phyloP scores from a whole-genome alignment of 2,329 filamentous ascomycete species.

The Thermoascus crustaceus region DNA sequence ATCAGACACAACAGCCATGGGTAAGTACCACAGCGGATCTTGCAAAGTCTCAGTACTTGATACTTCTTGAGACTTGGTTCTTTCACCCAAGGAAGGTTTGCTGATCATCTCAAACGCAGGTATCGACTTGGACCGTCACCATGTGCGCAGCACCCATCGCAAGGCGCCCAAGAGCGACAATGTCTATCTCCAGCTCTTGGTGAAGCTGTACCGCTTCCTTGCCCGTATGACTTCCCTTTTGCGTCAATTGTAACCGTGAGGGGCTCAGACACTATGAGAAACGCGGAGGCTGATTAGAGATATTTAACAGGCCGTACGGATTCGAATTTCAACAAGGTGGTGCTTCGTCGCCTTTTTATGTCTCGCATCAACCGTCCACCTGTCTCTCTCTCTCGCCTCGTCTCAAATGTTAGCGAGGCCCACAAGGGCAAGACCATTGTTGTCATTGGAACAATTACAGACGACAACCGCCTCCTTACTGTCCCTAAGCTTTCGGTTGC shows the following conservation, averaged over 20 bases:
- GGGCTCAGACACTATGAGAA: slow-evolving; percentile 7
- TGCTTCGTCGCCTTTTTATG: slow-evolving; percentile 96
- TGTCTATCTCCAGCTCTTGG: slow-evolving; percentile 92
- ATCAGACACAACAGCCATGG: slow-evolving; percentile 37
- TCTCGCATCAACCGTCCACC: slow-evolving; percentile 97
- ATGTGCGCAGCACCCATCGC: slow-evolving; percentile 65
- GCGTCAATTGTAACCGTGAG: slow-evolving; percentile 7
- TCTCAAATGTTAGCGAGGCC: slow-evolving; percentile 53
- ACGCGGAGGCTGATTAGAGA: slow-evolving; percentile 13
- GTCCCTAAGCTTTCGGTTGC: slow-evolving; percentile 90
- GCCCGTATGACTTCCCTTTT: slow-evolving; percentile 55
- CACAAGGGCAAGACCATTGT: slow-evolving; percentile 71
- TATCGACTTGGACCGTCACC: slow-evolving; percentile 54
- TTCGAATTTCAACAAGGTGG: slow-evolving; percentile 95
- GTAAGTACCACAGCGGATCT: slow-evolving; percentile 19
- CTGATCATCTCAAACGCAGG: slow-evolving; percentile 22
- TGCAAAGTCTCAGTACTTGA: background rate
- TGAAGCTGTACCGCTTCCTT: slow-evolving; percentile 97
- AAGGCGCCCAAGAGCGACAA: slow-evolving; percentile 97
- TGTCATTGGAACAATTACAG: slow-evolving; percentile 88
- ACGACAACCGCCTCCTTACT: slow-evolving; percentile 88
- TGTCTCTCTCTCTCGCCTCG: slow-evolving; percentile 88
- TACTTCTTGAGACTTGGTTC: slow-evolving; percentile 1
- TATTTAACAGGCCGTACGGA: slow-evolving; percentile 72
- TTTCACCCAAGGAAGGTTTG: slow-evolving; percentile 3